Percentiles rank a stretch among this genome's conserved stretches.
These are phyloP conservation scores for Dothistroma septosporum DNA, from an alignment of 2,329 filamentous ascomycete genomes.

Conservation along the genomic window DNA sequence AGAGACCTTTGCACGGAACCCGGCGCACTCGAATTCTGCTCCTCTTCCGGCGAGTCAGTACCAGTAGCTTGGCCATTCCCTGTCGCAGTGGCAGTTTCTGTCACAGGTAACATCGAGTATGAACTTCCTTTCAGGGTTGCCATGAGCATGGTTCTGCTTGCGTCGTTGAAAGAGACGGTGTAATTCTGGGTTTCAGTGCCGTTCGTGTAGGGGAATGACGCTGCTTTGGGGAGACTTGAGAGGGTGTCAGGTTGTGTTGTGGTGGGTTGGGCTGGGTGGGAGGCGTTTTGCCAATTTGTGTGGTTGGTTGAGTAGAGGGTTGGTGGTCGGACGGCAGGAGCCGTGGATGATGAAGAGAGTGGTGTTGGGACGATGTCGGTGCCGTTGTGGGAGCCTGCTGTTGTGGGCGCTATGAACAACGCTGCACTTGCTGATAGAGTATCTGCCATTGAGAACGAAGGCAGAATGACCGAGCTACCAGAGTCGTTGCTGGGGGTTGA, in stretches of 20 bases:
- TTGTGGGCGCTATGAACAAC: not conserved
- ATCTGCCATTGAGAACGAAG: not conserved
- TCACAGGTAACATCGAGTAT: not conserved
- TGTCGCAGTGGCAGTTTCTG: not conserved
- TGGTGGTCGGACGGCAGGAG: not conserved
- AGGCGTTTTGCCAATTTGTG: not conserved
- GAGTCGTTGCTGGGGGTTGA: not conserved
- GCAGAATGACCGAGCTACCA: not conserved
- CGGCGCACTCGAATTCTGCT: not conserved
- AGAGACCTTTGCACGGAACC: not conserved
- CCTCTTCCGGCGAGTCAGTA: not conserved
- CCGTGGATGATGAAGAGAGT: not conserved
- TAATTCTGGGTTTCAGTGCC: constrained; percentile 4
- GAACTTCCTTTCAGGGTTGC: not conserved
- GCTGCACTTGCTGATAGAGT: not conserved
- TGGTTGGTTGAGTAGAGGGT: not conserved
- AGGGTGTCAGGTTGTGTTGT: not conserved
- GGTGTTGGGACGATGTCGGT: not conserved
- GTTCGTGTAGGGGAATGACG: not conserved
- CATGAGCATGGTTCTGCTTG: constrained; percentile 6
- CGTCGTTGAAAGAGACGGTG: constrained; percentile 9
- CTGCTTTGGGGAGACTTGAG: constrained; percentile 1
- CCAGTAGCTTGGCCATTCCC: not conserved
- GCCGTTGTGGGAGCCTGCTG: not conserved
- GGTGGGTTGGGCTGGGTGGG: not conserved